Conservation (phyloP, 176 grass and related monocot species). For the Elaeis guineensis region DNA sequence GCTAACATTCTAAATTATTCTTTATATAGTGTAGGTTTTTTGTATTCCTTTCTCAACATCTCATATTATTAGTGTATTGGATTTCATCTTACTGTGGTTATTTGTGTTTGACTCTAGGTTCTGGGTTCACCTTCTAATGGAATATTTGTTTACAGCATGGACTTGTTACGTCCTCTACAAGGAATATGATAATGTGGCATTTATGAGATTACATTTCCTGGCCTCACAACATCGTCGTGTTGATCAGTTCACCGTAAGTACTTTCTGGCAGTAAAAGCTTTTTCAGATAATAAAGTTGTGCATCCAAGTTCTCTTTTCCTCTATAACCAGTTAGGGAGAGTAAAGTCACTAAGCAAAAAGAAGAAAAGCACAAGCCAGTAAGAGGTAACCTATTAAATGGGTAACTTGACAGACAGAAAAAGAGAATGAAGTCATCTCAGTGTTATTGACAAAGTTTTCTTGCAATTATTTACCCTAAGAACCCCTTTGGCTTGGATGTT, state of each 20-base stretch:
- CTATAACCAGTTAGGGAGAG: no score
- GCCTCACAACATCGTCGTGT: slow-evolving; percentile 77
- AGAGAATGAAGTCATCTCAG: no score
- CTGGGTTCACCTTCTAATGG: slow-evolving; percentile 87
- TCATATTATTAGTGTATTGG: background rate
- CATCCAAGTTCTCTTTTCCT: no score
- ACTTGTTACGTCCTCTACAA: slow-evolving; percentile 77
- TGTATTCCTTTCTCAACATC: background rate
- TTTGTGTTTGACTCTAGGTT: slow-evolving; percentile 44
- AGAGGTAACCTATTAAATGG: no score
- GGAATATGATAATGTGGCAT: slow-evolving; percentile 80
- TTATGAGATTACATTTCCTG: slow-evolving; percentile 96
- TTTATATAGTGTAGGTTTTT: background rate
- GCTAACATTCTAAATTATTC: no score
- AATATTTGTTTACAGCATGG: slow-evolving; percentile 89
- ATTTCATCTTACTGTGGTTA: slow-evolving; percentile 7
- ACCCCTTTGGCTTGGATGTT: no score
- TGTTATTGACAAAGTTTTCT: no score
- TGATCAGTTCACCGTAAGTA: slow-evolving; percentile 90
- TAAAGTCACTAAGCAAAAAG: no score
- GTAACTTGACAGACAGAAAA: no score
- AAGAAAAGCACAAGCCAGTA: no score
- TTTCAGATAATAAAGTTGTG: no score
- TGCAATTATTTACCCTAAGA: no score
- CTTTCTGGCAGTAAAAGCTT: background rate